A percentile compares a stretch with the other conserved stretches of the same genome.
phyloP scores from a whole-genome alignment of 2,329 filamentous ascomycete species.

The Colletotrichum sp. region DNA sequence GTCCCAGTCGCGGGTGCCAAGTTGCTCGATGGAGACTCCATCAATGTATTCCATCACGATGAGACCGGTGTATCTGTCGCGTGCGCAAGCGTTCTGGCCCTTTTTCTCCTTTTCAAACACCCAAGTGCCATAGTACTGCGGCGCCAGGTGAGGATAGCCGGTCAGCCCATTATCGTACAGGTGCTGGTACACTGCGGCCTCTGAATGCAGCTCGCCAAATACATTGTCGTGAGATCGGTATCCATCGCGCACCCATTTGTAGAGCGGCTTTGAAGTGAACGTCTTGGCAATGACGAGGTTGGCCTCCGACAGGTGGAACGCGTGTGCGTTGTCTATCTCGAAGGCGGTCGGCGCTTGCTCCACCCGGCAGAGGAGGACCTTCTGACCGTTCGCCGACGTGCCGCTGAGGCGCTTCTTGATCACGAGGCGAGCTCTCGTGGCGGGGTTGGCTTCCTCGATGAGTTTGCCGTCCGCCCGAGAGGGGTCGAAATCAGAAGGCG shows the following conservation, averaged over 20 bases:
- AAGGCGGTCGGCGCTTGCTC: neutral
- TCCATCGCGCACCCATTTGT: too few relatives aligned
- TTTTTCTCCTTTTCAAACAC: neutral
- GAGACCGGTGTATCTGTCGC: neutral
- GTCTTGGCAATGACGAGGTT: neutral
- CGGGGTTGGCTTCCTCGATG: neutral
- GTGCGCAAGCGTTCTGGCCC: neutral
- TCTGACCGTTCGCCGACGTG: neutral
- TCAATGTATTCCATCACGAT: neutral
- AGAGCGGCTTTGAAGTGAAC: neutral
- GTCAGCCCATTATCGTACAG: neutral
- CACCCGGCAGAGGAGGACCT: neutral
- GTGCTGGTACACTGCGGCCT: neutral
- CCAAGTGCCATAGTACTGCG: neutral
- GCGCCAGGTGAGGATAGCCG: neutral
- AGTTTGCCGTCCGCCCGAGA: neutral
- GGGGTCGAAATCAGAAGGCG: neutral
- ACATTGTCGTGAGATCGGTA: neutral
- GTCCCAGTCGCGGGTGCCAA: neutral
- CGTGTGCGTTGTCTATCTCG: neutral
- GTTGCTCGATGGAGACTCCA: neutral
- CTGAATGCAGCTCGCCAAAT: neutral
- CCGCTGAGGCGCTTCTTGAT: neutral
- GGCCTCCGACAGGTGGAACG: neutral
- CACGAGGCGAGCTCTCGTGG: neutral